These are phyloP conservation scores for Zasmidium angulare DNA, from an alignment of 2,329 filamentous ascomycete species.

Conservation along the genomic window DNA sequence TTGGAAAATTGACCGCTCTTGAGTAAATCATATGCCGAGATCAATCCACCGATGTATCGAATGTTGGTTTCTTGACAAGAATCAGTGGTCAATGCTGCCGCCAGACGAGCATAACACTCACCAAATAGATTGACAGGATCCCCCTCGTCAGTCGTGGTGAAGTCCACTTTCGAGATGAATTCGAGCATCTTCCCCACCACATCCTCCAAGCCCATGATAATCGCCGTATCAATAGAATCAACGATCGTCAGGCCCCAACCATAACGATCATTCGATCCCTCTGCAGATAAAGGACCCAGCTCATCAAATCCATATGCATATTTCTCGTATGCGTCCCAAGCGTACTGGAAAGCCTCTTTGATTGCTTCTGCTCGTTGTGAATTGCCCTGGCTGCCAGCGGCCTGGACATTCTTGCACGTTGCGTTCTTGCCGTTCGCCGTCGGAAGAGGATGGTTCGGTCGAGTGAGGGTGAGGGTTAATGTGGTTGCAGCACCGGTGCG, in stretches of 20 bases:
- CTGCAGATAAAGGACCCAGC: constrained; percentile 13
- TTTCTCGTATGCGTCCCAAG: constrained; percentile 18
- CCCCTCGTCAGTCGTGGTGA: constrained; percentile 36
- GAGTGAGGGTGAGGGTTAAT: background rate
- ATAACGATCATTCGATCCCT: constrained; percentile 18
- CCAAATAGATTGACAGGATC: constrained; percentile 15
- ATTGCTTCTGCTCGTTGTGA: constrained; percentile 14
- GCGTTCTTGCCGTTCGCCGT: background rate
- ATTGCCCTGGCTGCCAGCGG: constrained; percentile 6
- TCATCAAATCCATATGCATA: constrained; percentile 37
- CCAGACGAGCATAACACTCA: background rate
- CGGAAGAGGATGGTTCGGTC: background rate
- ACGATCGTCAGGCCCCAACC: constrained; percentile 30
- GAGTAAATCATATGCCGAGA: constrained; percentile 26
- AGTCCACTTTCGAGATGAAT: constrained; percentile 23
- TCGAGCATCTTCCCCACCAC: constrained; percentile 24
- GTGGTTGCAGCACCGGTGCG: background rate
- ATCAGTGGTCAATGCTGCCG: constrained; percentile 1
- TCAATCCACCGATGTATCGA: constrained; percentile 25
- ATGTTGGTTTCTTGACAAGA: constrained; percentile 19
- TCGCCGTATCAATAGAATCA: constrained; percentile 27
- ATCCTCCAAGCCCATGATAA: constrained; percentile 26
- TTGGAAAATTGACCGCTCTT: constrained; percentile 22
- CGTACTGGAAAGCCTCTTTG: constrained; percentile 18
- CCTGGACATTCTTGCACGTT: constrained; percentile 17